Evolutionary conservation across 805 yeast genomes (phyloP), one percentile per base, ranked within the genome.

Genomic region (Torulaspora microellipsoides): DNA sequence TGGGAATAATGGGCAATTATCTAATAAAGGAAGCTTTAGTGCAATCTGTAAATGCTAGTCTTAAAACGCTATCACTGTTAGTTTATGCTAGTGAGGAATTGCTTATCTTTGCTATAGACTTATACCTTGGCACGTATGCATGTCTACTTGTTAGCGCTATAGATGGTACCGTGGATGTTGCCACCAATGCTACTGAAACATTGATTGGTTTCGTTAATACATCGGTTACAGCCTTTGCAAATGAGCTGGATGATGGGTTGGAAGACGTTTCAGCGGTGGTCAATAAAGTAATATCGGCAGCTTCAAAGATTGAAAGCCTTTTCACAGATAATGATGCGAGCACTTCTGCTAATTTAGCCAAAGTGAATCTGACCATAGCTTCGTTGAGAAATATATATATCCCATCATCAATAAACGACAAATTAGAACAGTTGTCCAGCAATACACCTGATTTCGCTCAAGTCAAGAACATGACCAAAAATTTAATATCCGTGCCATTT

Each of bases 81-180:
- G 58, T 86, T 0, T 74, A 78, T 0, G 83, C 80, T 0, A 66
- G 81, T 7, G 82, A 85, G 52, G 70, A 73, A 33, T 49, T 89
- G 32, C 59, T 86, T 0, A 57, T 78, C 3, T 86, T 91, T 57
- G 67, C 78, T 7, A 66, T 91, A 8, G 88, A 89, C 27, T 54
- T 91, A 50, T 76, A 84, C 37, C 62, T 89, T 2, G 98, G 97
- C 0, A 93, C 98, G 0, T 87, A 86, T 63, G 82, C 84, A 0
- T 93, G 99, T 62, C 68, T 93, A 11, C 60, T 88, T 11, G 78
- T 85, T 0, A 81, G 93, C 4, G 78, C 89, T 0, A 70, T 90
- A 6, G 81, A 78, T 54, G 86, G 90, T 3, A 75, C 85, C 0
- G 83, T 81, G 1, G 80, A 78, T 51, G 78, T 80, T 27, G 95